Evolutionary conservation across 441 rosid genomes (phyloP).

Genomic region (Metrosideros polymorpha): DNA sequence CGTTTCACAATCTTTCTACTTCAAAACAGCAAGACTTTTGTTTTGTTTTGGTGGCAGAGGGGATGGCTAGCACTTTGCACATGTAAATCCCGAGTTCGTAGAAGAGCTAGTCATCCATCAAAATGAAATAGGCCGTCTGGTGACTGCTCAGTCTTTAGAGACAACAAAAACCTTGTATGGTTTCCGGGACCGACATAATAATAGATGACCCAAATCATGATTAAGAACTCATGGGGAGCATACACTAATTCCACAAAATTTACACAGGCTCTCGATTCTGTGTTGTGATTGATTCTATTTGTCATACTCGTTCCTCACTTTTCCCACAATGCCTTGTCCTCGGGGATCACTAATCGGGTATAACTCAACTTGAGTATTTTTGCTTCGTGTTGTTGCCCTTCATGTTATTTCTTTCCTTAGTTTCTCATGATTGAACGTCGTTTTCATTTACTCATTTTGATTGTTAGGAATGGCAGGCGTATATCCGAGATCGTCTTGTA

Average conservation of each 20-base stretch:
- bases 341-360: neutral
- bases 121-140: neutral
- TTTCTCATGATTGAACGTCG: neutral
- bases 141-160: neutral
- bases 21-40: too few relatives aligned
- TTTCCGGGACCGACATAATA: neutral
- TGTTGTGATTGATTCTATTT: neutral
- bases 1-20: too few relatives aligned
- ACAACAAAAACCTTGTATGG: neutral
- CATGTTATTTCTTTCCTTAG: neutral
- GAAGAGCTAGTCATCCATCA: too few relatives aligned
- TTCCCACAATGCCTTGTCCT: neutral
- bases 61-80: neutral
- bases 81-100: neutral
- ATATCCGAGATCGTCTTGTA: accelerated
- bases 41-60: neutral
- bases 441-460: neutral
- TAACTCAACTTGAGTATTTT: neutral
- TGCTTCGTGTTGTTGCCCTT: neutral
- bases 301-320: neutral
- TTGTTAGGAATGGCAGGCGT: neutral
- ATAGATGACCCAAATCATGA: neutral
- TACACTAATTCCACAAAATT: neutral
- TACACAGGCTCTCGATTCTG: accelerated
- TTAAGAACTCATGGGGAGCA: too few relatives aligned